Evolutionary conservation across 129 eudicot species (phyloP).

Genomic region (Flaveria sonorensis): DNA sequence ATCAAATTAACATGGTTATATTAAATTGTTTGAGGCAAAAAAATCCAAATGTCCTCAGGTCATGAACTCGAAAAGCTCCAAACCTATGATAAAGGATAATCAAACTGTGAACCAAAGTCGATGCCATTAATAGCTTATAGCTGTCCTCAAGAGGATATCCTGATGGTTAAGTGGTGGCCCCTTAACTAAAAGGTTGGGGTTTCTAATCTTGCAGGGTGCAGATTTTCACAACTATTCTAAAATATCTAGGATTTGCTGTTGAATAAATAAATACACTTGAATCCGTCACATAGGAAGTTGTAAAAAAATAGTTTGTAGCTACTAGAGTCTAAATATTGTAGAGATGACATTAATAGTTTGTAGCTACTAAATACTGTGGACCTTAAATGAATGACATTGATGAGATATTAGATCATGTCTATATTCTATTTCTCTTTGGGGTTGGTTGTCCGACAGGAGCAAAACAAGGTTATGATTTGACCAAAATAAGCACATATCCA

Average conservation of each 20-base stretch:
- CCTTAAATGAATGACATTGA: slow-evolving; percentile 5
- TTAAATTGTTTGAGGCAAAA: slow-evolving; percentile 12
- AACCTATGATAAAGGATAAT: slow-evolving; percentile 10
- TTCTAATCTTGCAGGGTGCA: too few relatives aligned
- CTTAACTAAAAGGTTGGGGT: too few relatives aligned
- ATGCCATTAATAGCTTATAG: neutral
- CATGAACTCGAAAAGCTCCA: slow-evolving; percentile 2
- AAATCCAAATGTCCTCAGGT: slow-evolving; percentile 6
- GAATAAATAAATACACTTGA: too few relatives aligned
- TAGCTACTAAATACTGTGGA: slow-evolving; percentile 18
- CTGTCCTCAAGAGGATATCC: too few relatives aligned
- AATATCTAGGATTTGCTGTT: too few relatives aligned
- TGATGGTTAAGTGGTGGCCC: too few relatives aligned
- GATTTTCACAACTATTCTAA: too few relatives aligned
- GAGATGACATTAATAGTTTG: neutral
- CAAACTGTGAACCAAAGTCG: slow-evolving; percentile 9
- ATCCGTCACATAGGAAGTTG: too few relatives aligned
- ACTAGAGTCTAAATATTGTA: too few relatives aligned
- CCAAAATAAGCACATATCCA: neutral
- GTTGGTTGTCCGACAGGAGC: neutral
- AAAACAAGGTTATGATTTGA: neutral
- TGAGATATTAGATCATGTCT: slow-evolving; percentile 1
- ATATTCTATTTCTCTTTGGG: neutral
- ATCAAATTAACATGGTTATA: neutral
- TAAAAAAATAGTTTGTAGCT: too few relatives aligned